These are phyloP conservation scores for Globisporangium cylindrosporum DNA, from an alignment of 352 stramenopile species.

Conservation along the genomic window DNA sequence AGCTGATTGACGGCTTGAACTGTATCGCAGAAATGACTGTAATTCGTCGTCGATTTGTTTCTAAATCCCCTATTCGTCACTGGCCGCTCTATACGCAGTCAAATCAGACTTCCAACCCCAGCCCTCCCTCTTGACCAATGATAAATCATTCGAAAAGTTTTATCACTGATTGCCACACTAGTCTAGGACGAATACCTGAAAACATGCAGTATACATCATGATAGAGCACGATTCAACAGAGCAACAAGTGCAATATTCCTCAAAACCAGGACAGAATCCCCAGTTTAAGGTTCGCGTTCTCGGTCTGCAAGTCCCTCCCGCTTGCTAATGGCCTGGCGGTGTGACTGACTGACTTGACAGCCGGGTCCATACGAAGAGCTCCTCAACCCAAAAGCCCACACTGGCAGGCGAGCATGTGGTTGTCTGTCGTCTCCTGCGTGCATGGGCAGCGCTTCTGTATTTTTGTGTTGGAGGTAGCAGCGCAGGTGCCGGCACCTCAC, in stretches of 20 bases:
- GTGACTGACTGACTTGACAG: constrained; percentile 9
- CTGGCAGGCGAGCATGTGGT: neutral
- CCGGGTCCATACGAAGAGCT: neutral
- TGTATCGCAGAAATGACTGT: neutral
- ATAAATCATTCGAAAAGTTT: constrained; percentile 6
- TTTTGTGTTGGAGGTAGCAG: neutral
- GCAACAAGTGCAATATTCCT: neutral
- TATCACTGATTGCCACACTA: neutral
- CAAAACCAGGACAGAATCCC: neutral
- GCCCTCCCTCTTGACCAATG: constrained; percentile 1
- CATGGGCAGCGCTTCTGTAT: neutral
- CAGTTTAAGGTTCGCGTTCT: neutral
- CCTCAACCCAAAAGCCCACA: neutral
- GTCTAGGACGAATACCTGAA: neutral
- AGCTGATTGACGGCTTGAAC: neutral
- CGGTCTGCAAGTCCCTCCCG: neutral
- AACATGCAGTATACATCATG: neutral
- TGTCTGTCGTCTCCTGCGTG: neutral
- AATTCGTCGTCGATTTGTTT: neutral
- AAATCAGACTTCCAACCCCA: constrained; percentile 6
- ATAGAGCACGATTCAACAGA: too few species aligned
- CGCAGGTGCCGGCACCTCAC: neutral
- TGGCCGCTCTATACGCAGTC: neutral
- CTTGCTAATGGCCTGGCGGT: neutral
- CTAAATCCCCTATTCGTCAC: neutral